Conservation (phyloP, 139 green algal genomes). For the Astrephomene gubernaculifera region DNA sequence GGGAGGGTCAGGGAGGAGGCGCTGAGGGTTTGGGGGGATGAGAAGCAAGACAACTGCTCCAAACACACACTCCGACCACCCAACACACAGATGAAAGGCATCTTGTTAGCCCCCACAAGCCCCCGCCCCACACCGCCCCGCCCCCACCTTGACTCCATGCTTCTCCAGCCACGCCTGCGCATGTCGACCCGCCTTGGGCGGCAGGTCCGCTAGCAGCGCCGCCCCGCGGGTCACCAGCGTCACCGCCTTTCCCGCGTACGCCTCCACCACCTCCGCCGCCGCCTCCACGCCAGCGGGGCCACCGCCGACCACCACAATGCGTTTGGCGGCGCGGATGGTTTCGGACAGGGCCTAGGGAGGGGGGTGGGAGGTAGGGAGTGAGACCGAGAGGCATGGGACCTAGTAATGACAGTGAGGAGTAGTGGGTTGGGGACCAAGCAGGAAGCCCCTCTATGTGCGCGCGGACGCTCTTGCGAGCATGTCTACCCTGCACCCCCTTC, state of each 20-base stretch:
- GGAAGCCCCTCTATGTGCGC: no score
- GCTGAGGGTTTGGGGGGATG: neutral
- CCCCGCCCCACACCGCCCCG: neutral
- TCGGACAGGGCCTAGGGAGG: neutral
- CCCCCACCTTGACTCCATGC: constrained; percentile 20
- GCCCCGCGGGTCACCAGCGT: constrained; percentile 7
- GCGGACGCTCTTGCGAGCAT: no score
- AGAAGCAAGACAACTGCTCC: no score
- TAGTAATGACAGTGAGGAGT: no score
- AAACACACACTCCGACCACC: no score
- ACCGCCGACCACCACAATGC: constrained; percentile 24
- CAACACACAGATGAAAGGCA: no score
- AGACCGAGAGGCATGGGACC: no score
- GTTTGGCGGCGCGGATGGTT: constrained; percentile 11
- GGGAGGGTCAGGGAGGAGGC: neutral
- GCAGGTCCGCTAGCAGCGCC: neutral
- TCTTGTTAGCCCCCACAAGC: neutral
- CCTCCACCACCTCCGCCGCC: constrained; percentile 33
- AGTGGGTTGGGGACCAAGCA: no score
- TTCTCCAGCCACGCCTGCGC: constrained; percentile 16
- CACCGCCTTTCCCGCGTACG: constrained; percentile 14
- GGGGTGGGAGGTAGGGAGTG: no score
- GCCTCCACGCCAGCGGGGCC: constrained; percentile 33
- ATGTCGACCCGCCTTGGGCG: neutral
- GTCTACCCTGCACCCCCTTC: no score